Evolutionary conservation across 2,329 filamentous ascomycete genomes (phyloP).

Genomic region (Fusarium penzigii): DNA sequence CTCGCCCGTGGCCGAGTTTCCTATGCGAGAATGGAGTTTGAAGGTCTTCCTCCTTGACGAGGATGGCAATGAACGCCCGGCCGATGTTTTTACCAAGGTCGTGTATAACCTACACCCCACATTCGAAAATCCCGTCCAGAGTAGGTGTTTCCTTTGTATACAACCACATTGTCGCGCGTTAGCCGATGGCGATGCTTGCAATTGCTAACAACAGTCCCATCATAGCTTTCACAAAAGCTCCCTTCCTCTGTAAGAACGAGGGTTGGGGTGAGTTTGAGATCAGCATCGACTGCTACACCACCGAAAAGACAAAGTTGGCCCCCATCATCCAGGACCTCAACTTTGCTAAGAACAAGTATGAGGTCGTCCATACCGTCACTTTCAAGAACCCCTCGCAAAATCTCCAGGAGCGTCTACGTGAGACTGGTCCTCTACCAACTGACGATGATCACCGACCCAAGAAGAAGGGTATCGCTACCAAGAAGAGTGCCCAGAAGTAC

Average conservation of each 20-base stretch:
- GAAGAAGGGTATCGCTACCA: slow-evolving; percentile 66
- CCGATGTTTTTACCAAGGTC: slow-evolving; percentile 87
- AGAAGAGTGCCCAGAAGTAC: slow-evolving; percentile 73
- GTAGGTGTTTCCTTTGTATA: slow-evolving; percentile 59
- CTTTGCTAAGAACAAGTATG: slow-evolving; percentile 80
- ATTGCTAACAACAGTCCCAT: slow-evolving; percentile 15
- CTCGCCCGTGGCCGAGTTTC: slow-evolving; percentile 81
- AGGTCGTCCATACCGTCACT: slow-evolving; percentile 74
- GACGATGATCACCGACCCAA: slow-evolving; percentile 62
- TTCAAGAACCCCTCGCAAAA: slow-evolving; percentile 93
- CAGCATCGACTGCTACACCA: slow-evolving; percentile 77
- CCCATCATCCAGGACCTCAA: slow-evolving; percentile 84
- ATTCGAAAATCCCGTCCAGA: slow-evolving; percentile 83
- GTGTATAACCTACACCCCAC: slow-evolving; percentile 92
- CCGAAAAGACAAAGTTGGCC: slow-evolving; percentile 82
- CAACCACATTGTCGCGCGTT: too few relatives aligned
- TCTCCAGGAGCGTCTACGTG: slow-evolving; percentile 76
- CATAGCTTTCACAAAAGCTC: slow-evolving; percentile 76
- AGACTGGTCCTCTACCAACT: slow-evolving; percentile 82
- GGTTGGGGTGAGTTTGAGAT: slow-evolving; percentile 99
- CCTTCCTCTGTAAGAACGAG: slow-evolving; percentile 88
- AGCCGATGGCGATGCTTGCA: too few relatives aligned
- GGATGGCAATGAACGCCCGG: slow-evolving; percentile 79
- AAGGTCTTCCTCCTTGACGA: slow-evolving; percentile 83
- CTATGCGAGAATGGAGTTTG: slow-evolving; percentile 91